A percentile compares a stretch with the other conserved stretches of the same genome.
Conservation (phyloP, 75 land plant species). For the Pinus tabuliformis region DNA sequence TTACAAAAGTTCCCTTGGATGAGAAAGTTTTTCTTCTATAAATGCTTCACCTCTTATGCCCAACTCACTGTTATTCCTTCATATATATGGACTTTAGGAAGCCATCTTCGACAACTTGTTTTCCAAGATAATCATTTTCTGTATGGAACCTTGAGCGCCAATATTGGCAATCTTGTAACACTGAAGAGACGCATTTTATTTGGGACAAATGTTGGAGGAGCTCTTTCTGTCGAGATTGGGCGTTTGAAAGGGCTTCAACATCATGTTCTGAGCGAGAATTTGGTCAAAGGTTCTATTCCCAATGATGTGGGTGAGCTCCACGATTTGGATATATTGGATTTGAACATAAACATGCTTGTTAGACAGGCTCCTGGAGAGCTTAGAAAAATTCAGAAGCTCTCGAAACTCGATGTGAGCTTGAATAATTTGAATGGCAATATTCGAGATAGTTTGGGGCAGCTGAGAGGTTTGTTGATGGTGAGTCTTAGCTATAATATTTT, state of each 20-base stretch:
- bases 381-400: constrained; percentile 37
- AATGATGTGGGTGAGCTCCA: constrained; percentile 10
- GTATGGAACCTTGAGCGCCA: constrained; percentile 17
- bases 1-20: constrained; percentile 2
- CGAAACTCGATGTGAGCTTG: constrained; percentile 67
- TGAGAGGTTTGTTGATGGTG: constrained; percentile 13
- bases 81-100: constrained; percentile 10
- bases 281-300: constrained; percentile 30
- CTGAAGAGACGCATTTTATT: constrained; percentile 38
- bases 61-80: constrained; percentile 12
- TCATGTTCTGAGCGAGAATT: constrained; percentile 37
- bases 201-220: constrained; percentile 29
- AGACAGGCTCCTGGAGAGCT: constrained; percentile 49
- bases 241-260: constrained; percentile 22
- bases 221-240: constrained; percentile 35
- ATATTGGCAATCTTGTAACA: constrained; percentile 12
- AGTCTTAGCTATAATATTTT: constrained; percentile 36
- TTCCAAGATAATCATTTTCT: constrained; percentile 41
- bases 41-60: constrained; percentile 38
- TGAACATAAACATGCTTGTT: constrained; percentile 49
- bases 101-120: constrained; percentile 40
- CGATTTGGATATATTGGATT: constrained; percentile 43
- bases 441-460: constrained; percentile 23
- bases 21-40: constrained; percentile 65
- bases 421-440: constrained; percentile 46